phyloP scores from a whole-genome alignment of 2,329 filamentous ascomycete species.

The Aschersonia sp. region DNA sequence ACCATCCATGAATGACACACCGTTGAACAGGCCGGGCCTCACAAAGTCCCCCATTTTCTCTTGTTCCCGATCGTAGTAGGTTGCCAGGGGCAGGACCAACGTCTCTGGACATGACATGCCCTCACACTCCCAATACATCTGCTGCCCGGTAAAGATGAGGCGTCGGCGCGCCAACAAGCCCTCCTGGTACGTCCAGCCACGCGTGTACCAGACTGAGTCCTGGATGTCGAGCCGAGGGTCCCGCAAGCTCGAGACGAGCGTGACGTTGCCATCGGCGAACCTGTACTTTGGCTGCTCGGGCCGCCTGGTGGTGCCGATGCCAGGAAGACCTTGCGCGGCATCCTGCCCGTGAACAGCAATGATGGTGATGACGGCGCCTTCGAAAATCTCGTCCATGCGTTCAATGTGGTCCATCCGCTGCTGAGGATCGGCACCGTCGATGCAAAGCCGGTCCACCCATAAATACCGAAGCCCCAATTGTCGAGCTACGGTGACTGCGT shows the following conservation, averaged over 20 bases:
- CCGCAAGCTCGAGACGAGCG: constrained; percentile 17
- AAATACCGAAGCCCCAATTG: constrained; percentile 19
- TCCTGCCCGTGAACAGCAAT: constrained; percentile 21
- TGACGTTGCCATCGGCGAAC: constrained; percentile 16
- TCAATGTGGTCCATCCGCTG: constrained; percentile 16
- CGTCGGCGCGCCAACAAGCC: constrained; percentile 19
- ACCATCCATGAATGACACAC: constrained; percentile 18
- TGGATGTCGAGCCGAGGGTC: constrained; percentile 15
- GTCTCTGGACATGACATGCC: constrained; percentile 22
- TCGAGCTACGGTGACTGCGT: constrained; percentile 16
- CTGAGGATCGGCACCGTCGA: constrained; percentile 10
- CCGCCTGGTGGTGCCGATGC: constrained; percentile 14
- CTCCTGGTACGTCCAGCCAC: constrained; percentile 26
- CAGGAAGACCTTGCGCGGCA: constrained; percentile 19
- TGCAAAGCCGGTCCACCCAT: constrained; percentile 24
- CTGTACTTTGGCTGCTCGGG: constrained; percentile 16
- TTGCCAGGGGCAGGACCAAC: constrained; percentile 14
- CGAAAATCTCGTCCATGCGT: constrained; percentile 23
- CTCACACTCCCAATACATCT: constrained; percentile 25
- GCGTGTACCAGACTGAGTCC: constrained; percentile 18
- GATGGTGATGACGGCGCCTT: constrained; percentile 19
- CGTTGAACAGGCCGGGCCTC: constrained; percentile 18
- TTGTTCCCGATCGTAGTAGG: constrained; percentile 17
- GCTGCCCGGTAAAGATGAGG: constrained; percentile 22
- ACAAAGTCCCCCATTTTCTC: constrained; percentile 21